Base-by-base conservation (phyloP, 192 early-diverging fungal genomes). In the Gamsiella multidivaricata region DNA sequence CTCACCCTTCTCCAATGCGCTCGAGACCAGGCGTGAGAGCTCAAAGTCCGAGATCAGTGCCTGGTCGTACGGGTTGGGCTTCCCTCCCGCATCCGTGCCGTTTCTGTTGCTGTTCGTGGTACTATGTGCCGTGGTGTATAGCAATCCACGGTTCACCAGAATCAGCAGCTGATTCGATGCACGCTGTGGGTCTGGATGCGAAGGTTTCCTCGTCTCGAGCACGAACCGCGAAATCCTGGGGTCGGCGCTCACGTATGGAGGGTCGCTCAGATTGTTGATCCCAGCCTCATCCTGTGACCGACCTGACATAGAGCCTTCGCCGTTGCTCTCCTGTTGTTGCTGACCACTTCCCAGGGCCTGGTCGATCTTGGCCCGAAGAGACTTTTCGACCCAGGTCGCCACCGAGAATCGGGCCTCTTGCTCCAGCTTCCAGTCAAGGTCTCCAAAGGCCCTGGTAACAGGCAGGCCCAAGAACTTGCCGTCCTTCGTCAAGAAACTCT, bases 401-500 rank as follows among this genome's bases (percentile, higher is more conserved):
- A 78, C 65, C 1, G 65, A 62, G 6, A 17, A 54, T 20, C 73
- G 57, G 3, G 65, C 43, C 3, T 78, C 60, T 22, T 69, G 58
- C 41, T 78, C 73, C 37, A 78, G 36, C 54, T 78, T 78, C 73
- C 73, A 78, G 32, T 69, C 73, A 58, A 78, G n/a, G 28, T 67
- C 59, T 14, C 73, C 73, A 47, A 78, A 78, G 3, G 73, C 65
- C 6, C 73, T 39, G 17, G 73, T 78, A 3, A 68, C 65, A 15
- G 73, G 73, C 29, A 78, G 23, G 12, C 73, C 73, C 46, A 78
- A 22, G 46, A 78, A 78, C n/a, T 46, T 57, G 43, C 73, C 73
- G 0, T 54, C 26, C 25, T 50, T 53, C 23, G 73, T 78, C 45
- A 78, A 53, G n/a, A 78, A 78, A 36, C 65, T 68, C 8, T 62